A percentile compares a stretch with the other conserved stretches of the same genome.
Evolutionary conservation across 768 basidiomycete genomes (phyloP).

Genomic region (Gelatoporia subvermispora): DNA sequence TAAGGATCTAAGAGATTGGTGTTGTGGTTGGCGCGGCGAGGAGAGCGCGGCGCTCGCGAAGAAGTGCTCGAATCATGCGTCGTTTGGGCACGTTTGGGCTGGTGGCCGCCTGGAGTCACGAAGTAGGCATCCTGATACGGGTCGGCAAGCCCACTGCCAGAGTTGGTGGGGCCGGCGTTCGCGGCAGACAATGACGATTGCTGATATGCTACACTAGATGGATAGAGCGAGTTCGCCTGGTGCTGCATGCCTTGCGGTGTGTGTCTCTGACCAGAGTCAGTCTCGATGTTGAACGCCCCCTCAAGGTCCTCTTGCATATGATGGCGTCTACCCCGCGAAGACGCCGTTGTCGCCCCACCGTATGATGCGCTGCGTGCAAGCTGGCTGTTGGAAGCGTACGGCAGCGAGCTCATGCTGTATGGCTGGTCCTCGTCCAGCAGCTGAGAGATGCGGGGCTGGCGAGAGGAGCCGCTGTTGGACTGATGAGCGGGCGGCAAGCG

Average conservation of each 20-base stretch:
- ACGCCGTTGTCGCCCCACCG: slow-evolving; percentile 39
- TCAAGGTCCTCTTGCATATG: slow-evolving; percentile 70
- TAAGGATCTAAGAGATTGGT: slow-evolving; percentile 64
- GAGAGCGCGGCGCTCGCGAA: slow-evolving; percentile 52
- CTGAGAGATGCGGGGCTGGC: slow-evolving; percentile 62
- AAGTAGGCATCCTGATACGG: slow-evolving; percentile 60
- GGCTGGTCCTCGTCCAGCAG: slow-evolving; percentile 62
- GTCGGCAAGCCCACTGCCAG: slow-evolving; percentile 39
- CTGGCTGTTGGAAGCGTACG: slow-evolving; percentile 50
- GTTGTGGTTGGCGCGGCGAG: slow-evolving; percentile 51
- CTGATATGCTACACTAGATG: slow-evolving; percentile 54
- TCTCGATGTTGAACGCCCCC: slow-evolving; percentile 39
- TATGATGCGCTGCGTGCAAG: slow-evolving; percentile 67
- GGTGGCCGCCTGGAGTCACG: slow-evolving; percentile 40
- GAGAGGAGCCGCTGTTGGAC: slow-evolving; percentile 35
- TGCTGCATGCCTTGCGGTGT: slow-evolving; percentile 18
- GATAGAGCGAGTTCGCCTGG: slow-evolving; percentile 46
- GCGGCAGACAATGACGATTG: slow-evolving; percentile 17
- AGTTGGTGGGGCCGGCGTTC: slow-evolving; percentile 23
- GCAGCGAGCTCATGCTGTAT: slow-evolving; percentile 33
- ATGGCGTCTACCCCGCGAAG: slow-evolving; percentile 55
- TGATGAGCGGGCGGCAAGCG: slow-evolving; percentile 50
- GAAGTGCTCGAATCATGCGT: slow-evolving; percentile 48
- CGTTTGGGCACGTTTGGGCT: slow-evolving; percentile 52
- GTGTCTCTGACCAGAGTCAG: slow-evolving; percentile 34